Evolutionary conservation across 805 yeast species (phyloP).

Genomic region (Yarrowia sp.): DNA sequence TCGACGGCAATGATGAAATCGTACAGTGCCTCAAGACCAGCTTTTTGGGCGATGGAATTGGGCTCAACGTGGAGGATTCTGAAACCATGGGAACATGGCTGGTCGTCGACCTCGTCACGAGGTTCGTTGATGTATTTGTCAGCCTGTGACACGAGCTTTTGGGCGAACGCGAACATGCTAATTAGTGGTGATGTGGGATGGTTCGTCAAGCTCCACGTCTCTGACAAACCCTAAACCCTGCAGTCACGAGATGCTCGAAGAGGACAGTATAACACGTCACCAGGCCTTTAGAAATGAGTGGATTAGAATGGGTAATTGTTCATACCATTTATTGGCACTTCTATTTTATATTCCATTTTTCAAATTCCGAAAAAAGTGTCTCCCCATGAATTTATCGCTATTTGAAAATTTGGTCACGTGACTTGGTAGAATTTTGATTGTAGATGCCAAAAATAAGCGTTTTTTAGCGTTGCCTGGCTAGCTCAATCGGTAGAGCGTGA

Average conservation of each 20-base stretch:
- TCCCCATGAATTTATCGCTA: too few species aligned
- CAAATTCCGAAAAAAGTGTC: too few species aligned
- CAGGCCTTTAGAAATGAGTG: too few species aligned
- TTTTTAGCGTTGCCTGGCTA: constrained; percentile 2
- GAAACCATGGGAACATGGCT: constrained; percentile 46
- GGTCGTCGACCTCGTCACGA: constrained; percentile 34
- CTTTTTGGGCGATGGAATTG: constrained; percentile 48
- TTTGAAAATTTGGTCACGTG: background rate
- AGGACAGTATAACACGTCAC: background rate
- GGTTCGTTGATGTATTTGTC: constrained; percentile 34
- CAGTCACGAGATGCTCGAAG: background rate
- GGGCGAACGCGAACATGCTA: constrained; percentile 29
- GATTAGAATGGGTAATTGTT: too few species aligned
- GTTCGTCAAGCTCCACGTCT: background rate
- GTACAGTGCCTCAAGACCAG: constrained; percentile 78
- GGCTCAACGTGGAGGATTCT: constrained; percentile 53
- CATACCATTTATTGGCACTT: too few species aligned
- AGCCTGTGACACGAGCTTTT: constrained; percentile 34
- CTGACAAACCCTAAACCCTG: background rate
- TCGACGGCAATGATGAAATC: constrained; percentile 83
- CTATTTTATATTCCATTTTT: too few species aligned
- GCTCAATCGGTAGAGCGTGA: constrained; percentile 26
- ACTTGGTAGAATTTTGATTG: background rate
- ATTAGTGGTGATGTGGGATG: constrained; percentile 7
- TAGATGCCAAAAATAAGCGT: background rate